Percentiles rank a stretch among this genome's conserved stretches.
Evolutionary conservation across 2,329 filamentous ascomycete genomes (phyloP).

Genomic region (Pseudocercospora fuligena): DNA sequence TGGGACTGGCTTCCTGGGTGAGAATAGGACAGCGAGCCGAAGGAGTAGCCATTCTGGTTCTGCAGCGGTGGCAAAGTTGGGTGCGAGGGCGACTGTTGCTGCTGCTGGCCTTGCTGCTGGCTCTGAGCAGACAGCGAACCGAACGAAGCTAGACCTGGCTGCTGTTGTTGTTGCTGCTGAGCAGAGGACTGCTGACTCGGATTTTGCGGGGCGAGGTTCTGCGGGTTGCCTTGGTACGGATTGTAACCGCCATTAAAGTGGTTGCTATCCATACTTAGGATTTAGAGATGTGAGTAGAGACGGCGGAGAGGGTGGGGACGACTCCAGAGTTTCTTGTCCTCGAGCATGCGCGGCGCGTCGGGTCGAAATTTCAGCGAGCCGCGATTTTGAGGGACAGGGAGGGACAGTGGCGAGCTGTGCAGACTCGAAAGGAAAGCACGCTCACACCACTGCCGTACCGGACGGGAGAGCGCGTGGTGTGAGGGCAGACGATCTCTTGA

Average conservation of each 20-base stretch:
- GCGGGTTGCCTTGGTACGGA: constrained; percentile 26
- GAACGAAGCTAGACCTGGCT: constrained; percentile 31
- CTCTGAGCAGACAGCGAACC: constrained; percentile 33
- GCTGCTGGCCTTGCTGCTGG: constrained; percentile 31
- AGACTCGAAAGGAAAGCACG: constrained; percentile 11
- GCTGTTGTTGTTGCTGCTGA: constrained; percentile 29
- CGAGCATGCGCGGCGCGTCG: neutral
- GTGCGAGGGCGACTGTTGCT: constrained; percentile 31
- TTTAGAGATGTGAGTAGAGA: constrained; percentile 8
- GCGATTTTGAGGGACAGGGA: neutral
- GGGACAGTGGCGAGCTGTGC: constrained; percentile 1
- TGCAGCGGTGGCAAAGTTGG: constrained; percentile 44
- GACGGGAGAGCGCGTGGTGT: neutral
- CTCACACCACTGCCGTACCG: constrained; percentile 9
- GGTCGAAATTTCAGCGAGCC: neutral
- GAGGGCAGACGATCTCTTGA: neutral
- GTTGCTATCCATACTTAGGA: constrained; percentile 21
- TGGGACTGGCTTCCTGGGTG: constrained; percentile 39
- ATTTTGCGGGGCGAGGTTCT: constrained; percentile 22
- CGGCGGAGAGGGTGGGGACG: constrained; percentile 11
- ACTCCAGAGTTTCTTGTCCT: constrained; percentile 20
- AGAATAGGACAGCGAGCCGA: constrained; percentile 42
- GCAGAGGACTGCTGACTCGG: constrained; percentile 21
- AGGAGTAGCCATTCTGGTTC: constrained; percentile 40
- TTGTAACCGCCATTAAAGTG: constrained; percentile 32